Evolutionary conservation across 768 basidiomycete genomes (phyloP), one percentile per base, ranked within the genome.

Genomic region (Leccinum incarnatum): DNA sequence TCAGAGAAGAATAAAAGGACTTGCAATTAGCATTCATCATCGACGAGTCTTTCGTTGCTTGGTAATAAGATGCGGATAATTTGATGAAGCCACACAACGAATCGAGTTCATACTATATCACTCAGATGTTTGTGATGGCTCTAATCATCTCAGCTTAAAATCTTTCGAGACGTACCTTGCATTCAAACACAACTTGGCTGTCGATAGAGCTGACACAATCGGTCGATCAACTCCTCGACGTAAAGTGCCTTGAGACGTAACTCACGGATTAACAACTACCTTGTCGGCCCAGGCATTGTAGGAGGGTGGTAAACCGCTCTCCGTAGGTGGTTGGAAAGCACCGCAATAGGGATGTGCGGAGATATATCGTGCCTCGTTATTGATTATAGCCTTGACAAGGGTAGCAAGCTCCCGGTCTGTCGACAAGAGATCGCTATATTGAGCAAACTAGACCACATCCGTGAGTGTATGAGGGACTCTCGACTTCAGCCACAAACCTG

Each of bases 81-180:
- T 91, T 92, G 64, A 92, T 72, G 75, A 91, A 91, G 6, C 88
- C 83, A 59, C 88, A 89, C 1, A 92, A 74, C 0, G 89, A 91
- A 68, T 92, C 90, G 51, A 92, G 77, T 69, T 92, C 90, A 64
- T 89, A 92, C 87, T 88, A 56, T 49, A 32, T 50, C 30, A 32
- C 25, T 7, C 32, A 37, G 17, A 53, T 14, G 27, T 47, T 10
- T 10, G 32, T 34, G 45, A 37, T 46, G 29, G 29, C 19, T 51
- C 21, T 45, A 17, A 15, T 14, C 27, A 5, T 59, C 21, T 42
- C 46, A 29, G 23, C 5, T 10, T 29, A 27, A 12, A 1, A 48
- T 46, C 0, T 2, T 27, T 14, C 2, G 21, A 27, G 14, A 56
- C 72, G 40, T 55, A 87, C 88, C 79, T 92, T 92, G 83, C 90